These are phyloP conservation scores for Pseudocercospora pini-densiflorae DNA, from an alignment of 2,329 filamentous ascomycete genomes.

Conservation along the genomic window DNA sequence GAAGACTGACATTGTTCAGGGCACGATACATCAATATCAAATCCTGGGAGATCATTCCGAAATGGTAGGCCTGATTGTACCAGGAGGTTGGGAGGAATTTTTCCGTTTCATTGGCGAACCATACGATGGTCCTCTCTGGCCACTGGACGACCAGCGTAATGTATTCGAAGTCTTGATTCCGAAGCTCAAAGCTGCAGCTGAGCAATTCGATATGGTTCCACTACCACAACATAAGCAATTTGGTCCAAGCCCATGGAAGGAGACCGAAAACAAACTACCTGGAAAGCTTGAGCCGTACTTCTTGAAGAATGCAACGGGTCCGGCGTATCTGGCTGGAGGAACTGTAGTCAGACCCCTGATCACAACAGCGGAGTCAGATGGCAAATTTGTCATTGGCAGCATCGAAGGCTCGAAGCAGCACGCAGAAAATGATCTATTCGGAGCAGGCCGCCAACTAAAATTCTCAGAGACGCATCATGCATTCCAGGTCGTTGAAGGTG, in stretches of 20 bases:
- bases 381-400: conserved; percentile 59
- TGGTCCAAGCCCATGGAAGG: conserved; percentile 49
- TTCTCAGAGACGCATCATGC: conserved; percentile 59
- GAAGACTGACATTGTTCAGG: conserved; percentile 39
- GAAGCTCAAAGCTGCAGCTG: conserved; percentile 60
- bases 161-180: conserved; percentile 56
- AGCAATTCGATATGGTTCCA: conserved; percentile 61
- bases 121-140: conserved; percentile 52
- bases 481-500: conserved; percentile 55
- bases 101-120: conserved; percentile 62
- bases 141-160: conserved; percentile 58
- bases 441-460: conserved; percentile 40
- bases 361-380: conserved; percentile 52
- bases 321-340: conserved; percentile 52
- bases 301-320: conserved; percentile 56
- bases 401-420: conserved; percentile 54
- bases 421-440: conserved; percentile 40
- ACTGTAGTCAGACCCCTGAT: conserved; percentile 55
- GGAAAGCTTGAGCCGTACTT: conserved; percentile 53
- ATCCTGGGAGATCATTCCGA: conserved; percentile 60
- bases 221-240: conserved; percentile 54
- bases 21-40: conserved; percentile 60
- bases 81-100: conserved; percentile 65
- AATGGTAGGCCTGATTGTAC: conserved; percentile 58
- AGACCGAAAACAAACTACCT: conserved; percentile 47